These are phyloP conservation scores for Neonectria magnoliae DNA, from an alignment of 2,329 filamentous ascomycete species.

Conservation along the genomic window DNA sequence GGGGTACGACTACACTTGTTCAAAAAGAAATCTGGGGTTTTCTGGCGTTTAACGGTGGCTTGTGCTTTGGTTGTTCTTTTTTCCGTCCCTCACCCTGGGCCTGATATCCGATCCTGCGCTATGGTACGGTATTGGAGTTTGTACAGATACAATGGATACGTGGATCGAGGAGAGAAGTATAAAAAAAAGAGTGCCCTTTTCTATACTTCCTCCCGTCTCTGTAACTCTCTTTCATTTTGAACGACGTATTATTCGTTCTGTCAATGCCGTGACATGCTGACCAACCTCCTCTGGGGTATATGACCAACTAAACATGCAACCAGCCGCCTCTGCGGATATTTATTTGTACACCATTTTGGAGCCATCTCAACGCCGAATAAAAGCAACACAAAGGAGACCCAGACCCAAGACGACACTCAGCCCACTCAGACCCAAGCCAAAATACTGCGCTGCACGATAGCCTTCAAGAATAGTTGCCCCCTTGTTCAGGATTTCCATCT, in stretches of 20 bases:
- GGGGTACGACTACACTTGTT: slow-evolving; percentile 29
- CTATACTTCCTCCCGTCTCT: background rate
- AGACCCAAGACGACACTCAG: slow-evolving; percentile 35
- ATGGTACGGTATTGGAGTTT: slow-evolving; percentile 40
- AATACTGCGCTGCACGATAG: slow-evolving; percentile 39
- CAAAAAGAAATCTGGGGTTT: slow-evolving; percentile 29
- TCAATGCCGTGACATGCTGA: background rate
- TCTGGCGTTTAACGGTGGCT: slow-evolving; percentile 34
- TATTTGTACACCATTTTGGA: slow-evolving; percentile 15
- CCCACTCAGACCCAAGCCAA: slow-evolving; percentile 36
- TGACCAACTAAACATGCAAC: slow-evolving; percentile 2
- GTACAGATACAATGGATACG: slow-evolving; percentile 40
- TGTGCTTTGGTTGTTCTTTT: slow-evolving; percentile 27
- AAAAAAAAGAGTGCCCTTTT: slow-evolving; percentile 36
- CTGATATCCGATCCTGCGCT: slow-evolving; percentile 28
- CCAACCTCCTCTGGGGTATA: slow-evolving; percentile 18
- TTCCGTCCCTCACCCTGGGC: slow-evolving; percentile 19
- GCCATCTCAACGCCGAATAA: slow-evolving; percentile 31
- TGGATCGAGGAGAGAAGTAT: slow-evolving; percentile 38
- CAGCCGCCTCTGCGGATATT: background rate
- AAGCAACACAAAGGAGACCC: slow-evolving; percentile 29
- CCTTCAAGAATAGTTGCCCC: slow-evolving; percentile 27
- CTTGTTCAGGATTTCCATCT: slow-evolving; percentile 24
- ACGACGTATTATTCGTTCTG: background rate
- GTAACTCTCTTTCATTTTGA: background rate